Percentiles rank a stretch among this genome's conserved stretches.
These are phyloP conservation scores for Euphrasia arctica DNA, from an alignment of 305 asterid genomes.

Conservation along the genomic window DNA sequence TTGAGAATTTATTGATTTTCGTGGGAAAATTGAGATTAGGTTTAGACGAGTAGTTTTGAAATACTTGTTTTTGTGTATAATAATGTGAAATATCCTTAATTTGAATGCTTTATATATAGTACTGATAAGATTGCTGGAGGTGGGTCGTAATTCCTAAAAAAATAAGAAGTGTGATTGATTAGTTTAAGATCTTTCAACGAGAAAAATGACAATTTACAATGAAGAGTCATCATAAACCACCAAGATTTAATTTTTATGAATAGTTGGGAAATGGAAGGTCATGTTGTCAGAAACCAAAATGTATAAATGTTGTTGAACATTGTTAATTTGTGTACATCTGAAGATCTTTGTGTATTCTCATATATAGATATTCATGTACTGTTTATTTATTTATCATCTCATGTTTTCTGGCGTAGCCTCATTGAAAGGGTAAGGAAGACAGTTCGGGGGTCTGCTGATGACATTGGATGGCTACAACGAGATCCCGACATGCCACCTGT, in stretches of 20 bases:
- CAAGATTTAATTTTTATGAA: too few species aligned
- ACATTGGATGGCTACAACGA: constrained; percentile 89
- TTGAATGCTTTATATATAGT: too few species aligned
- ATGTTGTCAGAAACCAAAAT: background rate
- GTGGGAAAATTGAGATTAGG: too few species aligned
- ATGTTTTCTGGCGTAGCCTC: constrained; percentile 43
- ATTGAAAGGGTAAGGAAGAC: constrained; percentile 82
- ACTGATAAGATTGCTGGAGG: too few species aligned
- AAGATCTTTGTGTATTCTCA: constrained; percentile 2
- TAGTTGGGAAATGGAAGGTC: background rate
- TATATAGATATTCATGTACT: background rate
- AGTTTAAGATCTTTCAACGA: too few species aligned
- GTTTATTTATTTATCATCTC: background rate
- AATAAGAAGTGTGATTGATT: constrained; percentile 41
- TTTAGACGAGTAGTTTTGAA: background rate
- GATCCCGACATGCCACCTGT: constrained; percentile 80
- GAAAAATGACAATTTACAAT: too few species aligned
- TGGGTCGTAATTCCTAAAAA: too few species aligned
- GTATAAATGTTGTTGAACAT: background rate
- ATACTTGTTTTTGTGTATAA: background rate
- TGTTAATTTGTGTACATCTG: background rate
- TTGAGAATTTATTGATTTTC: background rate
- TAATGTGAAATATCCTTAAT: too few species aligned
- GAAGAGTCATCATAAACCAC: too few species aligned
- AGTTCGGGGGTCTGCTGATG: constrained; percentile 95